These are phyloP conservation scores for Suhomyces terraborum DNA, from an alignment of 1,139 yeast species.

Conservation along the genomic window DNA sequence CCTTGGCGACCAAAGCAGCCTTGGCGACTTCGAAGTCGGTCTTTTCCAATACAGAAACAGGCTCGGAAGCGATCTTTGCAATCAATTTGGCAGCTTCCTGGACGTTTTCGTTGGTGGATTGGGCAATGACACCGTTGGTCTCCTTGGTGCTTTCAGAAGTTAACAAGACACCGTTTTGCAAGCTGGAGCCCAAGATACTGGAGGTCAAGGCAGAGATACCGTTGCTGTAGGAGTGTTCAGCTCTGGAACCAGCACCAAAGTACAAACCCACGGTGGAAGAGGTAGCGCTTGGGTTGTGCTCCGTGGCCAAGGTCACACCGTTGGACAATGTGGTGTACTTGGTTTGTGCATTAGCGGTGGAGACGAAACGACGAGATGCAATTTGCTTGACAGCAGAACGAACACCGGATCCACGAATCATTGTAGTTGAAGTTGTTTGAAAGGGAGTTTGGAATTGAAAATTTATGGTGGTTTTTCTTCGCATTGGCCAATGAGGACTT, in stretches of 20 bases:
- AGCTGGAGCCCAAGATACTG: conserved; percentile 45
- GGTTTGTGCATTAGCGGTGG: conserved; percentile 62
- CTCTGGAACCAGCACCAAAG: conserved; percentile 74
- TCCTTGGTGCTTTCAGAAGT: conserved; percentile 52
- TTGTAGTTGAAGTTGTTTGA: conserved; percentile 16
- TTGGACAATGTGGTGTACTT: conserved; percentile 70
- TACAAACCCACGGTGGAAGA: conserved; percentile 68
- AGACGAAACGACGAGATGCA: conserved; percentile 54
- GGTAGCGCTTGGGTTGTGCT: conserved; percentile 56
- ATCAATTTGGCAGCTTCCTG: conserved; percentile 45
- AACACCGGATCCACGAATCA: conserved; percentile 44
- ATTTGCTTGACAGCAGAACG: conserved; percentile 35
- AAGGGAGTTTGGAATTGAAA: conserved; percentile 11
- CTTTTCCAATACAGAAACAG: conserved; percentile 33
- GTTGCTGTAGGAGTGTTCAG: conserved; percentile 77
- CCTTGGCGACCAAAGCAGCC: conserved; percentile 39
- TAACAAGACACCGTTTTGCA: conserved; percentile 49
- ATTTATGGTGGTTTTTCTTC: conserved; percentile 15
- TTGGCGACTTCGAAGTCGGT: conserved; percentile 39
- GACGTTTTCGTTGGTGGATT: conserved; percentile 48
- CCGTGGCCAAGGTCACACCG: conserved; percentile 74
- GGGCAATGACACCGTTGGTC: conserved; percentile 54
- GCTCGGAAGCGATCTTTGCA: conserved; percentile 39
- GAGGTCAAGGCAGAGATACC: conserved; percentile 73
- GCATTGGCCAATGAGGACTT: conserved; percentile 19